Evolutionary conservation across 129 eudicot species (phyloP), one percentile per base, ranked within the genome.

Genomic region (Pulicaria dysenterica): DNA sequence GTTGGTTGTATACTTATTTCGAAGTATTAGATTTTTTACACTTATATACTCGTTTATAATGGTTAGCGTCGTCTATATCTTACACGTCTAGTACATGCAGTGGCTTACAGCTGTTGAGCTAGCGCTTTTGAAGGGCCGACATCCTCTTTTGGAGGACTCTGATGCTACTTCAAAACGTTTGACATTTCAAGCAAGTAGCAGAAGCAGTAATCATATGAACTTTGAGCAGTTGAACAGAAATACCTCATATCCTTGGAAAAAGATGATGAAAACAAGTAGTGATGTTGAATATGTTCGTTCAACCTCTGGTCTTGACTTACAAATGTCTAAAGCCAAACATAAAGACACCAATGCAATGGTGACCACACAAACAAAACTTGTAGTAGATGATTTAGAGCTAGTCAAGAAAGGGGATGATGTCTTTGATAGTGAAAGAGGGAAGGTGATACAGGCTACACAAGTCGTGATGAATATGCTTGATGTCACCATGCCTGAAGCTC

Each of bases 41-140:
- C 31, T 24, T 24, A 24, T 24, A 24, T 24, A 24, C 31, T 24
- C 31, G 31, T 24, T 24, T 24, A 24, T 24, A 24, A 24, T 24
- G 31, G 31, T 24, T 24, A 24, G 31, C 2, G 31, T 43, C 2
- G 31, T 43, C 46, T 24, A 31, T 10, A 49, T 47, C 68, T 73
- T 59, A 65, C 73, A 44, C 74, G 53, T 41, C 60, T 77, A 55
- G 31, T 61, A 61, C n/a, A 42, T 84, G 76, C 75, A 94, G 98
- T 94, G 98, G 98, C 89, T 94, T 69, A 77, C 80, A 14, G 93
- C 97, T 45, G 89, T 94, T 76, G 98, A 94, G 80, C 89, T 94
- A 71, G 98, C 88, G 65, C 89, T 94, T 80, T 66, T 94, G 57
- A 94, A 90, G 77, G 97, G 97, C 56, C 96, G 96, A 2, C 97